Percentiles rank a stretch among this genome's conserved stretches.
These are phyloP conservation scores for Ajuga chamaepitys DNA, from an alignment of 257 asterid genomes.

Conservation along the genomic window DNA sequence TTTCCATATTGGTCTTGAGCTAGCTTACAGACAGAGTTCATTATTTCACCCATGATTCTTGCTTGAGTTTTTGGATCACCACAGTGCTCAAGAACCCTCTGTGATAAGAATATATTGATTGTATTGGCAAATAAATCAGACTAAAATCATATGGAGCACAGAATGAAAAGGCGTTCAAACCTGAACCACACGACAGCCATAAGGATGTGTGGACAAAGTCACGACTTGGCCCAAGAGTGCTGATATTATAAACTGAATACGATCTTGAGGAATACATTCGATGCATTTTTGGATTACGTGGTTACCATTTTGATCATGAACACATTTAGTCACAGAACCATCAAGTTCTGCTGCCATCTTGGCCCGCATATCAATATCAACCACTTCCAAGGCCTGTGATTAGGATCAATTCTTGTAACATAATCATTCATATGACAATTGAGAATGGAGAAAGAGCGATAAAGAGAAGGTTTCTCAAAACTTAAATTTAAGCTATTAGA, in stretches of 20 bases:
- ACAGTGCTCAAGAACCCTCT: conserved; percentile 88
- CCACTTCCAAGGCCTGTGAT: conserved; percentile 84
- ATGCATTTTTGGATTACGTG: conserved; percentile 92
- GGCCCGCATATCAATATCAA: conserved; percentile 57
- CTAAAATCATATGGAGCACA: conserved; percentile 5
- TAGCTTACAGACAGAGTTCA: conserved; percentile 59
- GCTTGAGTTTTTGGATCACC: conserved; percentile 49
- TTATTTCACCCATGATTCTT: conserved; percentile 65
- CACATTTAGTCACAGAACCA: conserved; percentile 84
- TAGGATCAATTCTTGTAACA: not conserved
- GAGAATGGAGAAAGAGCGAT: not conserved
- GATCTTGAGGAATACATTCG: conserved; percentile 68
- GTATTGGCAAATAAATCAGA: not conserved
- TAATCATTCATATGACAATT: not conserved
- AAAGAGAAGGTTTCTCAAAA: not conserved
- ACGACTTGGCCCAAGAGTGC: conserved; percentile 73
- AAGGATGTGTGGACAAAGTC: conserved; percentile 74
- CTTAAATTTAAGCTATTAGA: not conserved
- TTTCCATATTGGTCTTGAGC: conserved; percentile 89
- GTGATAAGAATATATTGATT: conserved; percentile 1
- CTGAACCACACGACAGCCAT: conserved; percentile 97
- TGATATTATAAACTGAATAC: conserved; percentile 54
- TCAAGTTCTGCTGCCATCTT: conserved; percentile 72
- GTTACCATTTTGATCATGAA: conserved; percentile 85
- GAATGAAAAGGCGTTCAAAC: conserved; percentile 21